Evolutionary conservation across 2,329 filamentous ascomycete species (phyloP).

Genomic region (Penicillium sp.): DNA sequence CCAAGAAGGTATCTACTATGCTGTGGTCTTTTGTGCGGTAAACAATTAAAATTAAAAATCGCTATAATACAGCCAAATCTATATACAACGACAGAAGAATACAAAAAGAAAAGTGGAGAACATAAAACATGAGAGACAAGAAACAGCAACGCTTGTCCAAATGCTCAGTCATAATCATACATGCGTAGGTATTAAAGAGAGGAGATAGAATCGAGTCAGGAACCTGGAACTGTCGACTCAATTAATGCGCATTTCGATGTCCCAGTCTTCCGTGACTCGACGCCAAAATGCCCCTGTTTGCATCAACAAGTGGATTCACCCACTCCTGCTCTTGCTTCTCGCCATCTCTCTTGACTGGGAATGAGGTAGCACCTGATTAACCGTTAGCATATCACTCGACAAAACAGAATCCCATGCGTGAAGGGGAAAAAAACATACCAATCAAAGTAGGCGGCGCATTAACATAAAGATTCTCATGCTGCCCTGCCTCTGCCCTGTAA

Average conservation of each 20-base stretch:
- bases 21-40: too few relatives aligned
- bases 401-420: neutral
- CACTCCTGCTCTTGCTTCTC: slow-evolving; percentile 6
- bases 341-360: neutral
- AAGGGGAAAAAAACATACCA: slow-evolving; percentile 6
- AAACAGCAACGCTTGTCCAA: too few relatives aligned
- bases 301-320: slow-evolving; percentile 9
- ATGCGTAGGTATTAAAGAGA: too few relatives aligned
- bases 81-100: too few relatives aligned
- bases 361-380: slow-evolving; percentile 4
- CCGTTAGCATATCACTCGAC: neutral
- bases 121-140: too few relatives aligned
- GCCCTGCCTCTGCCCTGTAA: slow-evolving; percentile 40
- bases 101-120: too few relatives aligned
- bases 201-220: too few relatives aligned
- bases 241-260: neutral
- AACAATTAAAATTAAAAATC: too few relatives aligned
- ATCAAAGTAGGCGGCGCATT: slow-evolving; percentile 26
- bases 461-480: slow-evolving; percentile 52
- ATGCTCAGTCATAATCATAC: too few relatives aligned
- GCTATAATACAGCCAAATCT: too few relatives aligned
- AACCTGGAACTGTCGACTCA: too few relatives aligned
- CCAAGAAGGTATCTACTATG: too few relatives aligned
- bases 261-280: slow-evolving; percentile 9
- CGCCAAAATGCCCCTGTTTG: slow-evolving; percentile 6